Conservation (phyloP, 1,284 basidiomycete genomes). For the Fomitopsis pinicola region DNA sequence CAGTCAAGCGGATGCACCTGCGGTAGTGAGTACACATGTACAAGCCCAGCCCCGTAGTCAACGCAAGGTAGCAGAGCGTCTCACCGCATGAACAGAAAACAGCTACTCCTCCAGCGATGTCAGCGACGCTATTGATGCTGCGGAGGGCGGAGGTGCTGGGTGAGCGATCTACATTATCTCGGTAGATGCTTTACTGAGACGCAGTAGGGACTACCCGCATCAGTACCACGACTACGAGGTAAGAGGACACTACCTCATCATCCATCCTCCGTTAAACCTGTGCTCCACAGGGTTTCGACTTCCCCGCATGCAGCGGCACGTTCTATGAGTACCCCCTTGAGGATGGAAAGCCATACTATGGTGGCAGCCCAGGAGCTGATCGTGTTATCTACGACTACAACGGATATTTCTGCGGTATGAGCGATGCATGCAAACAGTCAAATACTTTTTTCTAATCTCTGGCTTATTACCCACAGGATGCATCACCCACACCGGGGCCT, state of each 20-base stretch:
- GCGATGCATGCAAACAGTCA: neutral
- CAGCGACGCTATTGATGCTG: slow-evolving; percentile 8
- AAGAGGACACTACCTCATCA: neutral
- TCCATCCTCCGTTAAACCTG: slow-evolving; percentile 3
- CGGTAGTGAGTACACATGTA: slow-evolving; percentile 10
- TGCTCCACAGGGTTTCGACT: slow-evolving; percentile 21
- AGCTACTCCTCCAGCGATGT: slow-evolving; percentile 19
- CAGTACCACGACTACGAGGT: slow-evolving; percentile 7
- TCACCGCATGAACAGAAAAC: neutral
- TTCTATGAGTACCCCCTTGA: slow-evolving; percentile 34
- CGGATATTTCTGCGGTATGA: slow-evolving; percentile 33
- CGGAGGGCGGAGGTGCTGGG: slow-evolving; percentile 7
- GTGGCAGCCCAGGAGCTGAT: slow-evolving; percentile 35
- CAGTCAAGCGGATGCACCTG: slow-evolving; percentile 22
- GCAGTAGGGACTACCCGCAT: slow-evolving; percentile 4
- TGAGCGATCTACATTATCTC: neutral
- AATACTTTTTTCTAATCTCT: neutral
- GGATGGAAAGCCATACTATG: slow-evolving; percentile 26
- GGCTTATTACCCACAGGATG: slow-evolving; percentile 21
- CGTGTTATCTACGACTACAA: slow-evolving; percentile 34
- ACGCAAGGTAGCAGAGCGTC: neutral
- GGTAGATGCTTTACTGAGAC: neutral
- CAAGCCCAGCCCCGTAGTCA: neutral
- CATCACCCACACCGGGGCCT: slow-evolving; percentile 34
- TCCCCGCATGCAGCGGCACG: slow-evolving; percentile 24